Evolutionary conservation across 2,329 filamentous ascomycete species (phyloP).

Genomic region (Phyllosticta capitalensis): DNA sequence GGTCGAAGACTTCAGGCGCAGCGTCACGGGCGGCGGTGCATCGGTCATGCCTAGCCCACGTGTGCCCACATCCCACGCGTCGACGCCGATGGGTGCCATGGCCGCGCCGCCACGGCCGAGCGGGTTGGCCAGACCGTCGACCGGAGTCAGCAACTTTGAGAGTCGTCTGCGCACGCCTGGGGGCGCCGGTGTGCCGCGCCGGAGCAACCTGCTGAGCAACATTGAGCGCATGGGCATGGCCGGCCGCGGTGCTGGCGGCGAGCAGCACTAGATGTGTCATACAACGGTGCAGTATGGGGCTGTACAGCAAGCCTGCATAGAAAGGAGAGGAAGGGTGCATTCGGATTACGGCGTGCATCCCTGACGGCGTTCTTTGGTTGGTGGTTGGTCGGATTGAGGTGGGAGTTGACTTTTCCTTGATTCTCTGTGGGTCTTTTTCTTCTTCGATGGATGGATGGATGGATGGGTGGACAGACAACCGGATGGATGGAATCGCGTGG

Average conservation of each 20-base stretch:
- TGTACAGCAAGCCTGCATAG: neutral
- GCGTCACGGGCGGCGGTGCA: conserved; percentile 30
- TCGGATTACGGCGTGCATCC: neutral
- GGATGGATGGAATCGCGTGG: too few species aligned
- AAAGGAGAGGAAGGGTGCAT: neutral
- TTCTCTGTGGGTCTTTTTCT: too few species aligned
- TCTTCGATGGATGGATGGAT: too few species aligned
- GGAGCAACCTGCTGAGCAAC: conserved; percentile 71
- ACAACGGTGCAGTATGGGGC: neutral
- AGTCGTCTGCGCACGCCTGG: neutral
- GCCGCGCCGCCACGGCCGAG: conserved; percentile 8
- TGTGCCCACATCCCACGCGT: conserved; percentile 13
- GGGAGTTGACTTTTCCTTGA: too few species aligned
- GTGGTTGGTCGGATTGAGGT: too few species aligned
- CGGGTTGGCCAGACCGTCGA: conserved; percentile 36
- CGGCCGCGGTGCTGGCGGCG: neutral
- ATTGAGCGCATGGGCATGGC: conserved; percentile 74
- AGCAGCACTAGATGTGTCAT: neutral
- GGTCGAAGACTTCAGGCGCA: conserved; percentile 40
- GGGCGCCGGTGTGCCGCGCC: conserved; percentile 23
- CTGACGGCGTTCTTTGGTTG: too few species aligned
- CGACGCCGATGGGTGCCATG: conserved; percentile 8
- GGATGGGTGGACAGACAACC: too few species aligned
- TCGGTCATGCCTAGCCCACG: conserved; percentile 14
- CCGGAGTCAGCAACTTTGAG: conserved; percentile 16